Evolutionary conservation across 2,329 filamentous ascomycete species (phyloP).

Genomic region (Verticillium dahliae): DNA sequence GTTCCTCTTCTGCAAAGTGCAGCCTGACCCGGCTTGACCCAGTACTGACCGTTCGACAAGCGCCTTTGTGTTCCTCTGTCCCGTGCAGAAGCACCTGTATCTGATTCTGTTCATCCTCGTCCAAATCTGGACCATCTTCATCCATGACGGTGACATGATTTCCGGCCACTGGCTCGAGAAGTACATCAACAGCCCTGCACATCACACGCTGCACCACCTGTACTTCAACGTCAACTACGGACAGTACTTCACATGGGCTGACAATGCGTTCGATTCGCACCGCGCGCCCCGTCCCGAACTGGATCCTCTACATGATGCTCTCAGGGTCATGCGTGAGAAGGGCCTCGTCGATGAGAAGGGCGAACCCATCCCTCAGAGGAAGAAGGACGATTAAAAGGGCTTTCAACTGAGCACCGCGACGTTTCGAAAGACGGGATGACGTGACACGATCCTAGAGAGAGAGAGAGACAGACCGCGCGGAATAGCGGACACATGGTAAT

Average conservation of each 20-base stretch:
- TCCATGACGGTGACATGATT: constrained; percentile 43
- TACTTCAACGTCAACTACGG: constrained; percentile 44
- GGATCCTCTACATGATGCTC: constrained; percentile 35
- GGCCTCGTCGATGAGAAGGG: constrained; percentile 36
- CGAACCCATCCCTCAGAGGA: constrained; percentile 27
- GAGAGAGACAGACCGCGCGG: too few species aligned
- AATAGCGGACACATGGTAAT: too few species aligned
- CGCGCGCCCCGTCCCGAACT: constrained; percentile 33
- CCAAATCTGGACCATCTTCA: constrained; percentile 42
- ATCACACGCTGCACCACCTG: constrained; percentile 42
- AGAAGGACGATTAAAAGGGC: constrained; percentile 7
- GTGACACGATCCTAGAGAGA: too few species aligned
- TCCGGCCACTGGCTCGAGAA: constrained; percentile 37
- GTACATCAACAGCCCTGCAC: constrained; percentile 40
- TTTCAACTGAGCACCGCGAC: too few species aligned
- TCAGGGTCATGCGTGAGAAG: constrained; percentile 36
- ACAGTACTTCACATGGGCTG: constrained; percentile 42
- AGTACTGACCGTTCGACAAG: constrained; percentile 12
- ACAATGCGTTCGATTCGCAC: constrained; percentile 36
- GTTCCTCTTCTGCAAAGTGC: constrained; percentile 5
- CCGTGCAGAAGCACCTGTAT: constrained; percentile 38
- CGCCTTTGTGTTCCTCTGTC: constrained; percentile 36
- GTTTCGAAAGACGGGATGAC: too few species aligned
- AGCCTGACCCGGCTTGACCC: not conserved
- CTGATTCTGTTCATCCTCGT: constrained; percentile 34